Percentiles rank a stretch among this genome's conserved stretches.
Evolutionary conservation across 2,329 filamentous ascomycete genomes (phyloP).

Genomic region (Mollisiaceae sp.): DNA sequence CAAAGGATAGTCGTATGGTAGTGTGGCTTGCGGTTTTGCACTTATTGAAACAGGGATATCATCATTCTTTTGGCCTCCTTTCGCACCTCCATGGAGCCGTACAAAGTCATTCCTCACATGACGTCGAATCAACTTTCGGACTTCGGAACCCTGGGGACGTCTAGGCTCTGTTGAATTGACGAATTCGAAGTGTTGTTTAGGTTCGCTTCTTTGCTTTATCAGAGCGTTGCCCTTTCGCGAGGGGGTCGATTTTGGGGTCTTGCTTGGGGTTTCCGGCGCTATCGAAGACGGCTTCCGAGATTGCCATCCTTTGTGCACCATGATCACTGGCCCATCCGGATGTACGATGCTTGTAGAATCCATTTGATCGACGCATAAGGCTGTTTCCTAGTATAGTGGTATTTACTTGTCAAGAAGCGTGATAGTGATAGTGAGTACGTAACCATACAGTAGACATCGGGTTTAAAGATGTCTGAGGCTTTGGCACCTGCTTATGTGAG

Average conservation of each 20-base stretch:
- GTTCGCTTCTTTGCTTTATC: too few relatives aligned
- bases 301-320: constrained; percentile 18
- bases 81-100: constrained; percentile 16
- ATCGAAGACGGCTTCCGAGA: not conserved
- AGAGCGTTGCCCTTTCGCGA: not conserved
- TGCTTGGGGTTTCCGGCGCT: not conserved
- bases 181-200: constrained; percentile 26
- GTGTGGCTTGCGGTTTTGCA: not conserved
- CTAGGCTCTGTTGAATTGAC: constrained; percentile 24
- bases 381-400: not conserved
- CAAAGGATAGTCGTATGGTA: not conserved
- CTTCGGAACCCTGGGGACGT: constrained; percentile 18
- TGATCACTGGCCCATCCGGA: constrained; percentile 3
- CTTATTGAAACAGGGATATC: not conserved
- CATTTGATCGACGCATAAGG: not conserved
- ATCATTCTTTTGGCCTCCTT: not conserved
- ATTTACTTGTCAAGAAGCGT: not conserved
- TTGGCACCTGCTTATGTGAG: not conserved
- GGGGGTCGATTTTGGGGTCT: not conserved
- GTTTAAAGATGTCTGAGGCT: not conserved
- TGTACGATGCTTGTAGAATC: not conserved
- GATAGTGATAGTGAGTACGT: too few relatives aligned
- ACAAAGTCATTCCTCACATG: constrained; percentile 33
- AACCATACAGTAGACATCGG: not conserved
- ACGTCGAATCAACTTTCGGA: constrained; percentile 26